phyloP scores from a whole-genome alignment of 192 early-diverging fungal species.

The Glomus cerebriforme region DNA sequence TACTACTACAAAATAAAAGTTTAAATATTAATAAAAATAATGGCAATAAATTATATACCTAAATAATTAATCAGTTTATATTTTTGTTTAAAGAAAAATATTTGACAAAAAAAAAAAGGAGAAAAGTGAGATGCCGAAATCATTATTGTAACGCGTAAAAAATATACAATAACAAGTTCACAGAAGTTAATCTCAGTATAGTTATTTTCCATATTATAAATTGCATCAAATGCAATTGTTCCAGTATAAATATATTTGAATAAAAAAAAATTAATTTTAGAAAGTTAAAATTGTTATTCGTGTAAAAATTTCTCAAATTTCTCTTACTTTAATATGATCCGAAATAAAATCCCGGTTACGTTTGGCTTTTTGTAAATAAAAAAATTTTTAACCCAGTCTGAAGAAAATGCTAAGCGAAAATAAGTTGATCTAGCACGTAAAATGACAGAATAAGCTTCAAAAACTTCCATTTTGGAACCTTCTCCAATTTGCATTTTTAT shows the following conservation, averaged over 20 bases:
- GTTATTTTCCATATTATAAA: neutral
- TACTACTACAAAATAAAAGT: too few species aligned
- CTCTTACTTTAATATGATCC: neutral
- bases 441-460: conserved; percentile 24
- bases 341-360: neutral
- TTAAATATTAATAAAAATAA: too few species aligned
- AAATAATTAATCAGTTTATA: too few species aligned
- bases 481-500: neutral
- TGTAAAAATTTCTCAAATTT: neutral
- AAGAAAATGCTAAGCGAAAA: neutral
- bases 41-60: too few species aligned
- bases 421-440: conserved; percentile 17
- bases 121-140: too few species aligned
- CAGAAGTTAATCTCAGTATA: neutral
- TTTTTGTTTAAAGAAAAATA: too few species aligned
- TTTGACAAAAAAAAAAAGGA: too few species aligned
- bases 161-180: neutral
- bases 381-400: neutral
- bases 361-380: conserved; percentile 10
- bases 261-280: neutral
- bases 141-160: too few species aligned
- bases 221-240: neutral
- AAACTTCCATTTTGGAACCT: neutral
- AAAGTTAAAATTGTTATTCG: neutral
- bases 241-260: too few species aligned